Evolutionary conservation across 495 filamentous ascomycete genomes (phyloP).

Genomic region (Paragyromitra xinjiangensis): DNA sequence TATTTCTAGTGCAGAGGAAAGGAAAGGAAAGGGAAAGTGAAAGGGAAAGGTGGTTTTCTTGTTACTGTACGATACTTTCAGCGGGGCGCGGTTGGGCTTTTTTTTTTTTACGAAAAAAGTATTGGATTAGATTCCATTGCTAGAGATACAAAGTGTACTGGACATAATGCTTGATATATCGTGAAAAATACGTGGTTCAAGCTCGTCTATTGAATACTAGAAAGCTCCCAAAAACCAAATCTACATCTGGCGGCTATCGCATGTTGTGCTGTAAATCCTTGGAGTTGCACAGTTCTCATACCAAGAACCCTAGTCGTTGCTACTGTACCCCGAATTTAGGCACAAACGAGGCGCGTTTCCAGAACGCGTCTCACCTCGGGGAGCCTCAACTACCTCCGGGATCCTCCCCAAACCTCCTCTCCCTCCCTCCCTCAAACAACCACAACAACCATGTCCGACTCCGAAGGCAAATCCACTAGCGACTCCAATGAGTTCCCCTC

Average conservation of each 20-base stretch:
- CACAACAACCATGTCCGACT: slow-evolving; percentile 37
- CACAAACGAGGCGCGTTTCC: slow-evolving; percentile 13
- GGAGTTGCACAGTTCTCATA: background rate
- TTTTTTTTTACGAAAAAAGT: slow-evolving; percentile 38
- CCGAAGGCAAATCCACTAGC: slow-evolving; percentile 57
- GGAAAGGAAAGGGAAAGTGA: slow-evolving; percentile 16
- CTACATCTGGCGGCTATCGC: background rate
- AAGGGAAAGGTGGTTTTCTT: slow-evolving; percentile 39
- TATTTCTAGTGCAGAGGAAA: slow-evolving; percentile 36
- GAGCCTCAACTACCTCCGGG: slow-evolving; percentile 16
- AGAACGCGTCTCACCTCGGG: slow-evolving; percentile 32
- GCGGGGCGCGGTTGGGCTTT: slow-evolving; percentile 30
- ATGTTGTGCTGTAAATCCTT: background rate
- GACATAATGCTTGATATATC: slow-evolving; percentile 8
- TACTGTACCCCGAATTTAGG: background rate
- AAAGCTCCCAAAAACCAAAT: background rate
- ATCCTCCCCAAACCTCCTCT: slow-evolving; percentile 3
- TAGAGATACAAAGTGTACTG: slow-evolving; percentile 15
- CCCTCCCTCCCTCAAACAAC: background rate
- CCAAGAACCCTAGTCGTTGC: background rate
- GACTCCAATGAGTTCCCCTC: slow-evolving; percentile 66
- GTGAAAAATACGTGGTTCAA: slow-evolving; percentile 22
- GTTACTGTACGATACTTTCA: slow-evolving; percentile 48
- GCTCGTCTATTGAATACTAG: background rate
- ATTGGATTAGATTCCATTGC: slow-evolving; percentile 46